Percentiles rank a stretch among this genome's conserved stretches.
Conservation (phyloP, 2,329 filamentous ascomycete genomes). For the Calonectria crousiana region DNA sequence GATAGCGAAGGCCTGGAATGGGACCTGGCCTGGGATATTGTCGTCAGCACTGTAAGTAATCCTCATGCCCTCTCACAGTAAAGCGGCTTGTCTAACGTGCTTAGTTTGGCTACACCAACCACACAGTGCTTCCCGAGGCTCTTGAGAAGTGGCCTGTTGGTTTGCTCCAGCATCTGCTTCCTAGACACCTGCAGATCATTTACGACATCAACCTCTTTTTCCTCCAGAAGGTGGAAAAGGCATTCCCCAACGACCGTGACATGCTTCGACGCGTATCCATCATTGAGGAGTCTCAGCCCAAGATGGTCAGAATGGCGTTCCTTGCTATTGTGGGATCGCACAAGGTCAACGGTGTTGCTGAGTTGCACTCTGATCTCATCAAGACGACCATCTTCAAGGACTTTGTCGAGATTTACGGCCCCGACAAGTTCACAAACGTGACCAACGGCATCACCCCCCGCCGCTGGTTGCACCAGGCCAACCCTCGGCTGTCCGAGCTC, state of each 20-base stretch:
- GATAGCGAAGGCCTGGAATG: constrained; percentile 93
- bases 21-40: constrained; percentile 91
- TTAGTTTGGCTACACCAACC: constrained; percentile 95
- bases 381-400: constrained; percentile 99
- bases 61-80: neutral
- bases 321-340: constrained; percentile 96
- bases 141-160: constrained; percentile 99
- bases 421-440: constrained; percentile 98
- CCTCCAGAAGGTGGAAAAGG: constrained; percentile 89
- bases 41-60: constrained; percentile 71
- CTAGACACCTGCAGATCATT: constrained; percentile 95
- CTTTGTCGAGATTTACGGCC: constrained; percentile 94
- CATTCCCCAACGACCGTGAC: constrained; percentile 90
- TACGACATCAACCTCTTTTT: constrained; percentile 98
- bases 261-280: constrained; percentile 91
- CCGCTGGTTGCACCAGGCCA: constrained; percentile 97
- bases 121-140: constrained; percentile 96
- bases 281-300: constrained; percentile 95
- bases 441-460: constrained; percentile 98
- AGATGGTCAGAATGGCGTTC: constrained; percentile 98
- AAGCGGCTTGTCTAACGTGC: constrained; percentile 26
- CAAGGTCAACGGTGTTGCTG: constrained; percentile 98
- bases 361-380: constrained; percentile 97
- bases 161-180: constrained; percentile 90
- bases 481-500: constrained; percentile 89